Evolutionary conservation across 441 rosid species (phyloP), one percentile per base, ranked within the genome.

Genomic region (Brassica hybrid): DNA sequence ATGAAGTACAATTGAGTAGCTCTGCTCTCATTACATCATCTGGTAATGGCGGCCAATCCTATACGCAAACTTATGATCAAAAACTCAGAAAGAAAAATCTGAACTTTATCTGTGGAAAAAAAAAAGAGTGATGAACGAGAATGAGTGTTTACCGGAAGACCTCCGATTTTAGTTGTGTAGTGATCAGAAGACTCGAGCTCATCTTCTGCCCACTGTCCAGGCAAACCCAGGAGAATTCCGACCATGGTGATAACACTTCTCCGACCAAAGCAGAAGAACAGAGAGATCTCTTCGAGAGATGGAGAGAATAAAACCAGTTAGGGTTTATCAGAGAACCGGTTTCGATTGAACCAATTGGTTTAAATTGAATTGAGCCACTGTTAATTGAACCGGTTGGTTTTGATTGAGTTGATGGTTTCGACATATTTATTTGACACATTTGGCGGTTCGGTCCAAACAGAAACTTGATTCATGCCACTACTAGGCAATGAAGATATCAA

Each of bases 41-140:
- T 4, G 88, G 84, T 76, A 88, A 10, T 85, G 97, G 93, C 80
- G 98, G 97, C 91, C 88, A 93, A 76, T 95, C 99, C 98, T 95
- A 45, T 5, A 69, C 69, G 5, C 4, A 18, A 30, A 11, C 21
- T 56, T 12, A 17, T 0, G 50, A 27, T 67, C 57, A 73, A 62
- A 23, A 36, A 4, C 59, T 41, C 71, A 69, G 5, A 41, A 65
- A 18, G 16, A 6, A 32, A 13, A 74, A 66, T 18, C 13, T 27
- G 21, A 72, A 64, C 8, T 18, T 54, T 52, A 10, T 16, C 14
- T 0, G 23, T 27, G 30, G 0, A 5, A 27, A 23, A 23, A 23
- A 23, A 23, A 58, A 58, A 45, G 2, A 27, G 36, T 2, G 27
- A 27, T 30, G 21, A 62, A 30, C 10, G 41, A 27, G 0, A 67